Conservation (phyloP, 768 basidiomycete genomes). For the Lactarius deliciosus region DNA sequence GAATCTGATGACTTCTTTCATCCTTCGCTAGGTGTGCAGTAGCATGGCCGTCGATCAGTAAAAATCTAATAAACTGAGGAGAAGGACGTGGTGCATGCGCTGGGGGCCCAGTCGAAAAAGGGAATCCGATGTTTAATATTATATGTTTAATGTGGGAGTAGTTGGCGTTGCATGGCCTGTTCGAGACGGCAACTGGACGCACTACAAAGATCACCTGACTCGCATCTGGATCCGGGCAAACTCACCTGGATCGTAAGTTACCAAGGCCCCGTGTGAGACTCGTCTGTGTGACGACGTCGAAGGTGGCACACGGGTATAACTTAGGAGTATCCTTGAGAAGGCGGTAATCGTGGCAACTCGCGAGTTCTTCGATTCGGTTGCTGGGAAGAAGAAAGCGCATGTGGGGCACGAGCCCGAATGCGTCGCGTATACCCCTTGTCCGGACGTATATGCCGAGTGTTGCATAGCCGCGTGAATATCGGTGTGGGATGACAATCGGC, state of each 20-base stretch:
- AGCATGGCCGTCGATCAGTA: constrained; percentile 61
- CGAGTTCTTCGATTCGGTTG: constrained; percentile 6
- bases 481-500: constrained; percentile 8
- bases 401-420: neutral
- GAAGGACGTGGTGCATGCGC: constrained; percentile 64
- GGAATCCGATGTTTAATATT: too few relatives aligned
- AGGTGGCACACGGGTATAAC: neutral
- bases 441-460: neutral
- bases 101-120: constrained; percentile 58
- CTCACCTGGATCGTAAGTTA: too few relatives aligned
- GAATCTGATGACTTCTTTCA: constrained; percentile 6
- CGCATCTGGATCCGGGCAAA: too few relatives aligned
- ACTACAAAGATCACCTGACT: too few relatives aligned
- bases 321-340: too few relatives aligned
- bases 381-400: neutral
- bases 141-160: constrained; percentile 46
- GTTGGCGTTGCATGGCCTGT: neutral
- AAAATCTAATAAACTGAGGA: constrained; percentile 67
- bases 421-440: neutral
- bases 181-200: too few relatives aligned
- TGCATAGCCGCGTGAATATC: constrained; percentile 7
- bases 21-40: constrained; percentile 65
- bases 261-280: constrained; percentile 1
- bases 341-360: constrained; percentile 2
- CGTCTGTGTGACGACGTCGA: neutral